A percentile compares a stretch with the other conserved stretches of the same genome.
Conservation (phyloP, 768 basidiomycete genomes). For the Leccinellum luteum region DNA sequence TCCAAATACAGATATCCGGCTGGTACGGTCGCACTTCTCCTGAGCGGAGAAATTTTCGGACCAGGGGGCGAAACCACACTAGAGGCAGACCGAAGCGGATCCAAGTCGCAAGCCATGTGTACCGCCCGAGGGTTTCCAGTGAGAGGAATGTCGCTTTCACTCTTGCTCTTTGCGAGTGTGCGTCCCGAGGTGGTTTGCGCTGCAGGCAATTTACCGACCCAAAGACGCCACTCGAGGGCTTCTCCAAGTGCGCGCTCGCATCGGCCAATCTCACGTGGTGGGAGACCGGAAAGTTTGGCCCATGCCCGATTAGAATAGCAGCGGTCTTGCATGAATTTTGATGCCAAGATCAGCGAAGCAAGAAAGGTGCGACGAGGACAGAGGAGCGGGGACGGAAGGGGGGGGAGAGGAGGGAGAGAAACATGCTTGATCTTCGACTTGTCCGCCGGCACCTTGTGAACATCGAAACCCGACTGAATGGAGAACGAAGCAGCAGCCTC, state of each 20-base stretch:
- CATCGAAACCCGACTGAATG: conserved; percentile 11
- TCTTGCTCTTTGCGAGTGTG: conserved; percentile 47
- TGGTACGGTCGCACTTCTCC: conserved; percentile 44
- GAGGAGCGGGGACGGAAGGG: conserved; percentile 74
- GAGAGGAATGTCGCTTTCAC: conserved; percentile 41
- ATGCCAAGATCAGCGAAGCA: conserved; percentile 83
- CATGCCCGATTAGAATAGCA: conserved; percentile 93
- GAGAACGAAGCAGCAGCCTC: conserved; percentile 19
- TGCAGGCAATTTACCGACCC: conserved; percentile 73
- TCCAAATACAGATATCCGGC: conserved; percentile 29
- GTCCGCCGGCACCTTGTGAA: conserved; percentile 6
- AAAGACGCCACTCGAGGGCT: conserved; percentile 87
- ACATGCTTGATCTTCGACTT: conserved; percentile 14
- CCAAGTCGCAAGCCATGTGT: background rate
- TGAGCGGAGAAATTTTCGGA: conserved; percentile 28
- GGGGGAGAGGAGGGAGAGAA: conserved; percentile 35
- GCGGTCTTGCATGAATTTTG: conserved; percentile 91
- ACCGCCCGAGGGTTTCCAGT: conserved; percentile 1
- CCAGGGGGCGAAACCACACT: conserved; percentile 13
- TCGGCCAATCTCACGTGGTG: conserved; percentile 79
- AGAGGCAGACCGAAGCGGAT: background rate
- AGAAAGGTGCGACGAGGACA: conserved; percentile 90
- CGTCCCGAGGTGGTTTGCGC: conserved; percentile 35
- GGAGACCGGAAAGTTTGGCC: conserved; percentile 90
- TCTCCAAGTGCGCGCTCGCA: conserved; percentile 88